phyloP scores from a whole-genome alignment of 2,329 filamentous ascomycete species.

The Orbilia blumenaviensis region DNA sequence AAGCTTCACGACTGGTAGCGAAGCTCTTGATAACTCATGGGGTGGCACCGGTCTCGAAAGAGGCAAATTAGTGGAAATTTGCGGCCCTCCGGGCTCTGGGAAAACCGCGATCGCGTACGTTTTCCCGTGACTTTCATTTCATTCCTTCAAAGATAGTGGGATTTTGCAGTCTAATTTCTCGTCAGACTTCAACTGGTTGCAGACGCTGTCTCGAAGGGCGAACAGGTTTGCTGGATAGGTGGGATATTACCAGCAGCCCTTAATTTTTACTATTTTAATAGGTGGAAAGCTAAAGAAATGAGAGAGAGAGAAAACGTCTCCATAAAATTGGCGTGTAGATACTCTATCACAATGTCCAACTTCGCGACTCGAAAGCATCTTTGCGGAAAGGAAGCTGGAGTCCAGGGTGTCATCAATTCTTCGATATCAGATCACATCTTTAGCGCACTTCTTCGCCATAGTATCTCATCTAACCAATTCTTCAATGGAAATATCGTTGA shows the following conservation, averaged over 20 bases:
- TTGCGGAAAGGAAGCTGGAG: constrained; percentile 11
- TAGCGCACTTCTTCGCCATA: constrained; percentile 55
- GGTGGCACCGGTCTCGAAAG: constrained; percentile 39
- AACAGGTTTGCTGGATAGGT: constrained; percentile 56
- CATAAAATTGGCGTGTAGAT: constrained; percentile 17
- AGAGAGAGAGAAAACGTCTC: too few species aligned
- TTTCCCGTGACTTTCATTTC: background rate
- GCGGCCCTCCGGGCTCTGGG: constrained; percentile 55
- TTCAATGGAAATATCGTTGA: constrained; percentile 28
- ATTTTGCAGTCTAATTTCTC: background rate
- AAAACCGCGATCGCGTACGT: constrained; percentile 57
- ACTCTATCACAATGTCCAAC: constrained; percentile 43
- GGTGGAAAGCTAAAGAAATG: background rate
- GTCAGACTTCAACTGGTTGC: constrained; percentile 55
- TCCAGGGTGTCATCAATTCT: constrained; percentile 34
- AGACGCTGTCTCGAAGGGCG: constrained; percentile 52
- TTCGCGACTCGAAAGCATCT: constrained; percentile 16
- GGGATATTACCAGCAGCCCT: background rate
- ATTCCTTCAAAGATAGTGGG: background rate
- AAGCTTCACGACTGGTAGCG: constrained; percentile 40
- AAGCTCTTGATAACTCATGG: constrained; percentile 42
- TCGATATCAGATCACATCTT: constrained; percentile 48
- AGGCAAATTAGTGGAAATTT: constrained; percentile 54
- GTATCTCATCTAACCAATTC: constrained; percentile 48
- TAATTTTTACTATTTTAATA: background rate